Evolutionary conservation across 164 flowering plant species (phyloP), one percentile per base, ranked within the genome.

Genomic region (Macadamia tetraphylla): DNA sequence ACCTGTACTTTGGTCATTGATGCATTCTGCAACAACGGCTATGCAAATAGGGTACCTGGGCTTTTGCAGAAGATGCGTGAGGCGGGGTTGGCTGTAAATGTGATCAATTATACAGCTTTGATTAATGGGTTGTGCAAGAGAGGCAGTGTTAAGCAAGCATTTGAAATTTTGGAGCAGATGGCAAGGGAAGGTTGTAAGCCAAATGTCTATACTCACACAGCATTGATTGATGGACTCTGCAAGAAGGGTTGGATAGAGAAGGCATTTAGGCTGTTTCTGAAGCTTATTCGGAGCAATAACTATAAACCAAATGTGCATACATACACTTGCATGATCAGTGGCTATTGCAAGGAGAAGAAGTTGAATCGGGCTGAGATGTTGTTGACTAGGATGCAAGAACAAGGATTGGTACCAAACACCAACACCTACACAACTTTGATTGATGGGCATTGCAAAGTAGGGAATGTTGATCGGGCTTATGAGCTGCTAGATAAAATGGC

Each of bases 171-270:
- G 70, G 96, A 90, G 81, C 92, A 87, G 64, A 90, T 94, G 98
- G 94, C 84, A 55, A 75, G 81, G 67, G 85, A 73, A 75, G 99
- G 97, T 52, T 82, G 83, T 86, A 90, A 83, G 62, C 99, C 99
- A 0, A 92, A 94, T 82, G 96, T 90, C 35, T 87, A 88, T 79
- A 87, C 96, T 6, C 98, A 94, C 69, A 94, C 99, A 0, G 64
- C 81, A 3, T 67, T 94, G 74, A 92, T 94, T 59, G 86, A 90
- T 73, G 99, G 98, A 13, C 82, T 94, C 1, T 92, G 98, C 76
- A 92, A 87, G 84, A 94, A 90, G 67, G 98, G 98, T 14, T 92
- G 98, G 97, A 89, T 88, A 5, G 98, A 94, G 29, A 94, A 83
- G 78, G 99, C 99, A 17, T 92, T 90, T 75, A 79, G 97, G 66